A percentile compares a stretch with the other conserved stretches of the same genome.
Conservation (phyloP, 2,329 filamentous ascomycete species). For the Aquanectria penicillioides region DNA sequence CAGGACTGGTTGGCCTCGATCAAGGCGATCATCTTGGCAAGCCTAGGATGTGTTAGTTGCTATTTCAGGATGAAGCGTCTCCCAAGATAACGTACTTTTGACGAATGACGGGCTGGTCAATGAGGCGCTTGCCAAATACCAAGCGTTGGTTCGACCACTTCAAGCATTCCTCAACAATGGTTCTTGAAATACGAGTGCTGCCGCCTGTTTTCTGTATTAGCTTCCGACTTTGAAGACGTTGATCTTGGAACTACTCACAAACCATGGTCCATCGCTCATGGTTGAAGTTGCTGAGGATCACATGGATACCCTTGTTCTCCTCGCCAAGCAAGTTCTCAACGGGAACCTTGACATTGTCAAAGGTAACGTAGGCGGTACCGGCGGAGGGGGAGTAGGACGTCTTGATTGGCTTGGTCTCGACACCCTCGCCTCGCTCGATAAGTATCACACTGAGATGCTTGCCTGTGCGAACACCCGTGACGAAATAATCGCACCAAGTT, state of each 20-base stretch:
- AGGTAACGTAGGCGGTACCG: constrained; percentile 82
- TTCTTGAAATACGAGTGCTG: constrained; percentile 72
- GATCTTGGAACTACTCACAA: constrained; percentile 53
- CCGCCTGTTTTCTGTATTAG: constrained; percentile 50
- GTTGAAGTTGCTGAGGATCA: constrained; percentile 90
- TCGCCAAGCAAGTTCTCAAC: constrained; percentile 80
- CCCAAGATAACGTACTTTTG: constrained; percentile 68
- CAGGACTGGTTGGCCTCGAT: constrained; percentile 86
- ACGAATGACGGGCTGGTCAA: constrained; percentile 84
- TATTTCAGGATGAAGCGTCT: not conserved
- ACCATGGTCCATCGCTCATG: constrained; percentile 85
- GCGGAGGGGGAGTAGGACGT: constrained; percentile 83
- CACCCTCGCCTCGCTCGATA: constrained; percentile 77
- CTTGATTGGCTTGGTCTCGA: constrained; percentile 83
- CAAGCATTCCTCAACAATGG: constrained; percentile 82
- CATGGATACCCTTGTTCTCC: constrained; percentile 86
- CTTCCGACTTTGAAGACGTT: not conserved
- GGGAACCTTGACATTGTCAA: constrained; percentile 88
- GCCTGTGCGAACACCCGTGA: constrained; percentile 80
- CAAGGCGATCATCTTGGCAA: constrained; percentile 87
- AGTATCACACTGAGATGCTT: constrained; percentile 83
- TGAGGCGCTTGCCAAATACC: constrained; percentile 83
- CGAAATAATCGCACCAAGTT: constrained; percentile 84
- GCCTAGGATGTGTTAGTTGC: constrained; percentile 50
- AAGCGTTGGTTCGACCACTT: constrained; percentile 91